Percentiles rank a stretch among this genome's conserved stretches.
phyloP scores from a whole-genome alignment of 352 stramenopile genomes.

The Pythium brachiatum region DNA sequence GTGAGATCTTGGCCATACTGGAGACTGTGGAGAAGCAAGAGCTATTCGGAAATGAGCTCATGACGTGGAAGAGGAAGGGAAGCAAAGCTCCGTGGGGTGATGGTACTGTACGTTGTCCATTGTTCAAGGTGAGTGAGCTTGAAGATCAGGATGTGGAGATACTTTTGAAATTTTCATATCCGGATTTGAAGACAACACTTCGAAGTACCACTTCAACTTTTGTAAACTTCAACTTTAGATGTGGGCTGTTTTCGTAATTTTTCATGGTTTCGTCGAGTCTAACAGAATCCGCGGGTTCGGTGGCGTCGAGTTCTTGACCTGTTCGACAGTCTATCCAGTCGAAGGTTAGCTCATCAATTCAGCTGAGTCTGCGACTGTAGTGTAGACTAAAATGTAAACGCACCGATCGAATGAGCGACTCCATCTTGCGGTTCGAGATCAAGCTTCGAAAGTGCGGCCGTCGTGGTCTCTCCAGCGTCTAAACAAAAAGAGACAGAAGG shows the following conservation, averaged over 20 bases:
- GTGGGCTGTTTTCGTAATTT: neutral
- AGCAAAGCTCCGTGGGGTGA: neutral
- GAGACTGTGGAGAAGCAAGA: neutral
- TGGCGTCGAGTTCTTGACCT: constrained; percentile 42
- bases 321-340: constrained; percentile 54
- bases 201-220: neutral
- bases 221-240: neutral
- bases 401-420: constrained; percentile 49
- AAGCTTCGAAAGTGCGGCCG: constrained; percentile 61
- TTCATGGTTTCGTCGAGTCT: constrained; percentile 24
- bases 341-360: no score
- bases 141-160: no score
- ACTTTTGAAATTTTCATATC: no score
- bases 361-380: no score
- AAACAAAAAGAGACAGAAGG: neutral
- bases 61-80: no score
- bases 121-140: no score
- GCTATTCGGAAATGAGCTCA: no score
- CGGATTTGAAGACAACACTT: neutral
- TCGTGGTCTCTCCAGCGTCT: constrained; percentile 42
- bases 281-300: constrained; percentile 42
- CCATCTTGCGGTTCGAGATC: constrained; percentile 62
- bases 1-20: neutral
- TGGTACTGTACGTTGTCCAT: no score
- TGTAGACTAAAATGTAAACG: no score